Evolutionary conservation across 2,329 filamentous ascomycete genomes (phyloP).

Genomic region (Neonectria ditissima): DNA sequence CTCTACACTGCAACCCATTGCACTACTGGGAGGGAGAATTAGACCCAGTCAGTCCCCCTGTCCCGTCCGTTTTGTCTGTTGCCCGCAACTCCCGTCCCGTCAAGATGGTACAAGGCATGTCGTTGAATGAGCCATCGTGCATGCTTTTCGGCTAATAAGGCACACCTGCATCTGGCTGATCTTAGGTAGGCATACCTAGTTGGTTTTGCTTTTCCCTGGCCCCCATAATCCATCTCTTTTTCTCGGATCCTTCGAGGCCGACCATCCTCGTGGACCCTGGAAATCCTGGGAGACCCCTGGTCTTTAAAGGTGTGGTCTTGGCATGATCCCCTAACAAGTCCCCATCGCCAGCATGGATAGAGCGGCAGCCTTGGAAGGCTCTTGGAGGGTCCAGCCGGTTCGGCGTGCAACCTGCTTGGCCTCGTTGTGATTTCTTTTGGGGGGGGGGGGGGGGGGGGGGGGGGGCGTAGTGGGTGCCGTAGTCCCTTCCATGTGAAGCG

Average conservation of each 20-base stretch:
- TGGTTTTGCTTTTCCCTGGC: not conserved
- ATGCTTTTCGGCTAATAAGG: not conserved
- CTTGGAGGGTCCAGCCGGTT: not conserved
- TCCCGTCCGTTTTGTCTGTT: not conserved
- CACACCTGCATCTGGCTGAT: not conserved
- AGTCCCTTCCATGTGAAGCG: not conserved
- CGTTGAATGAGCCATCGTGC: not conserved
- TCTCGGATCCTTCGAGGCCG: not conserved
- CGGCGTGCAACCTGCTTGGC: not conserved
- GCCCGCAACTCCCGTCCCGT: not conserved
- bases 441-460: too few relatives aligned
- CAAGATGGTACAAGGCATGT: not conserved
- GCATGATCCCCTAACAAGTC: slow-evolving; percentile 4
- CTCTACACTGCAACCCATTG: not conserved
- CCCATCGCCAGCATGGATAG: not conserved
- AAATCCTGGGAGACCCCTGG: not conserved
- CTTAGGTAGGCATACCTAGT: too few relatives aligned
- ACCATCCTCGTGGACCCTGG: not conserved
- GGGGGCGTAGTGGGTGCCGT: not conserved
- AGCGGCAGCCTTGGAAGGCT: not conserved
- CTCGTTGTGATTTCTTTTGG: not conserved
- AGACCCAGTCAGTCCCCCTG: not conserved
- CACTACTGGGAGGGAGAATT: slow-evolving; percentile 1
- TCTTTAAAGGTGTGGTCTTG: slow-evolving; percentile 1
- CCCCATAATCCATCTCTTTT: not conserved